These are phyloP conservation scores for Naganishia onofrii DNA, from an alignment of 768 basidiomycete species.

Conservation along the genomic window DNA sequence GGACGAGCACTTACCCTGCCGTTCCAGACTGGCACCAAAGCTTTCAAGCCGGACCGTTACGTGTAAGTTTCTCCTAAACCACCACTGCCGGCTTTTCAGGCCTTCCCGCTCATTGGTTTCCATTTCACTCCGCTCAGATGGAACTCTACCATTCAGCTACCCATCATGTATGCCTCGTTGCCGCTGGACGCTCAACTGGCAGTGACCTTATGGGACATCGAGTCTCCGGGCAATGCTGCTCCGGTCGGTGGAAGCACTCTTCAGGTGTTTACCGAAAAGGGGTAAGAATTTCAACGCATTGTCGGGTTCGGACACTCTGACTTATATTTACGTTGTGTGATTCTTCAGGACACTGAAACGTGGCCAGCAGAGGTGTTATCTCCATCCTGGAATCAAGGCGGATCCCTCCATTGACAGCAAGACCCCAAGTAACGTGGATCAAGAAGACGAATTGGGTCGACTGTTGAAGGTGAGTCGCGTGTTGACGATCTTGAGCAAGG, in stretches of 20 bases:
- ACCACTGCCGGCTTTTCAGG: no score
- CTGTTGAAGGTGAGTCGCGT: constrained; percentile 68
- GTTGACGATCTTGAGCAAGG: constrained; percentile 44
- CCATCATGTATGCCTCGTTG: constrained; percentile 90
- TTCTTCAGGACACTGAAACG: constrained; percentile 72
- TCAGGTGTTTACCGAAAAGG: constrained; percentile 86
- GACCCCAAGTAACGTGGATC: constrained; percentile 81
- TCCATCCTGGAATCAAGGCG: constrained; percentile 81
- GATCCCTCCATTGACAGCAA: constrained; percentile 76
- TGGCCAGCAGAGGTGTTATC: constrained; percentile 80
- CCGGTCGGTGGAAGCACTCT: constrained; percentile 92
- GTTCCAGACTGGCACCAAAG: constrained; percentile 83
- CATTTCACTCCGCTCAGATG: constrained; percentile 58
- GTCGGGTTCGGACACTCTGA: no score
- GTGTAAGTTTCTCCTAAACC: background rate
- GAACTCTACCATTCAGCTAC: constrained; percentile 93
- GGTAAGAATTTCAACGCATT: constrained; percentile 56
- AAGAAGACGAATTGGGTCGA: constrained; percentile 88
- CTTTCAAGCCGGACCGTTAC: constrained; percentile 28
- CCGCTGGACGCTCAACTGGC: constrained; percentile 82
- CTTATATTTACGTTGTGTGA: no score
- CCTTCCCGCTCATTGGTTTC: background rate
- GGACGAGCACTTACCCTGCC: constrained; percentile 90
- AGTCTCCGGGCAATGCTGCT: constrained; percentile 70
- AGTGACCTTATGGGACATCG: constrained; percentile 95